Evolutionary conservation across 495 filamentous ascomycete genomes (phyloP).

Genomic region (Lepidopterella palustris): DNA sequence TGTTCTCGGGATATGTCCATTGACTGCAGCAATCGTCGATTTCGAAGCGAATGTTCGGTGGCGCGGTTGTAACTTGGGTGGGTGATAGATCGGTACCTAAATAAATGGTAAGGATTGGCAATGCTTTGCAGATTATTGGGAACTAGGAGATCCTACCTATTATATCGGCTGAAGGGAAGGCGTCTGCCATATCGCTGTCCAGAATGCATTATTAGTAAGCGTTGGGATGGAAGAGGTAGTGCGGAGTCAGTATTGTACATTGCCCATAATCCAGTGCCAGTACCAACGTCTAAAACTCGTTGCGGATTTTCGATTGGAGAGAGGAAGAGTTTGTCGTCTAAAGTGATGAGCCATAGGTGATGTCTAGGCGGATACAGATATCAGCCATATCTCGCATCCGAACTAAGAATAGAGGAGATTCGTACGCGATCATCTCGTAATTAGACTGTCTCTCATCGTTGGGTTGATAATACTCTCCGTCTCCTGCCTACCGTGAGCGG

Average conservation of each 20-base stretch:
- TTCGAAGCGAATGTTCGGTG: conserved; percentile 31
- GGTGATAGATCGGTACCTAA: conserved; percentile 25
- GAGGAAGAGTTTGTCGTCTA: conserved; percentile 31
- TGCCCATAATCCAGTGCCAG: conserved; percentile 36
- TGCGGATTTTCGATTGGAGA: conserved; percentile 30
- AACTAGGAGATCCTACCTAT: conserved; percentile 9
- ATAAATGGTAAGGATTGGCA: conserved; percentile 1
- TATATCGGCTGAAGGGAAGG: conserved; percentile 19
- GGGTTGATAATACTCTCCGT: conserved; percentile 23
- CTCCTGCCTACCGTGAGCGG: conserved; percentile 10
- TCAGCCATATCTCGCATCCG: background rate
- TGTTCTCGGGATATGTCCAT: conserved; percentile 25
- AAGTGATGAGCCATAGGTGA: conserved; percentile 29
- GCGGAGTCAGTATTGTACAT: conserved; percentile 18
- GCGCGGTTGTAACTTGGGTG: conserved; percentile 19
- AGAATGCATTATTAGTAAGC: background rate
- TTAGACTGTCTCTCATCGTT: conserved; percentile 21
- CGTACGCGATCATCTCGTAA: conserved; percentile 23
- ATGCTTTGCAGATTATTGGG: background rate
- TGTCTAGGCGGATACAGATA: conserved; percentile 13
- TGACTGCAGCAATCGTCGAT: conserved; percentile 25
- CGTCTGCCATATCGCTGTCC: conserved; percentile 27
- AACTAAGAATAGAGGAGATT: background rate
- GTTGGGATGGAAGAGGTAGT: background rate
- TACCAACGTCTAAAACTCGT: conserved; percentile 33